Conservation (phyloP, 2,329 filamentous ascomycete genomes). For the Talaromyces atroroseus region DNA sequence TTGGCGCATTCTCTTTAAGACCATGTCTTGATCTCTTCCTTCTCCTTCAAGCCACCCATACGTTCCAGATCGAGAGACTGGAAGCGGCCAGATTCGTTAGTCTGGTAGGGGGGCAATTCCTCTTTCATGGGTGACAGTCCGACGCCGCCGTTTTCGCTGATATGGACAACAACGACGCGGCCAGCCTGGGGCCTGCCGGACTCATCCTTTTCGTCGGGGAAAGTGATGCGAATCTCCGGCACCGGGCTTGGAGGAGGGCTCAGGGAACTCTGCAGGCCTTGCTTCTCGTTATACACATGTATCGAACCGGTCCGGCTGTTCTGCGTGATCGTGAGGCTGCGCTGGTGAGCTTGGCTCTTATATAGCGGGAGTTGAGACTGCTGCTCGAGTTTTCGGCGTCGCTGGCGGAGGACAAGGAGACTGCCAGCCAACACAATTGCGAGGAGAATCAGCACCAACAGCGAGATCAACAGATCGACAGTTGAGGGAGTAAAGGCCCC, state of each 20-base stretch:
- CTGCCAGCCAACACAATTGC: slow-evolving; percentile 61
- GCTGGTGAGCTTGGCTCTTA: slow-evolving; percentile 44
- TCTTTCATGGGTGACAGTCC: slow-evolving; percentile 79
- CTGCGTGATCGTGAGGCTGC: slow-evolving; percentile 54
- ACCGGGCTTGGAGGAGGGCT: slow-evolving; percentile 77
- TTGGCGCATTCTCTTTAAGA: slow-evolving; percentile 22
- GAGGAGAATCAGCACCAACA: slow-evolving; percentile 72
- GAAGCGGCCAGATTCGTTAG: slow-evolving; percentile 72
- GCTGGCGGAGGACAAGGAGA: slow-evolving; percentile 68
- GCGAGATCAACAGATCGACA: slow-evolving; percentile 70
- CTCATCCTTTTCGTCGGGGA: slow-evolving; percentile 85
- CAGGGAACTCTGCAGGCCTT: slow-evolving; percentile 66
- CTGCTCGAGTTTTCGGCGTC: slow-evolving; percentile 47
- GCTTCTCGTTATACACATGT: slow-evolving; percentile 73
- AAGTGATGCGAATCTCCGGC: slow-evolving; percentile 96
- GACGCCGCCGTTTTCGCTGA: slow-evolving; percentile 77
- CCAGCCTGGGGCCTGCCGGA: slow-evolving; percentile 73
- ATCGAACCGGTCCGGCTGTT: slow-evolving; percentile 62
- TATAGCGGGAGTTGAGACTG: slow-evolving; percentile 60
- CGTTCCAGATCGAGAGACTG: slow-evolving; percentile 91
- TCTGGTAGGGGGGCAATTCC: slow-evolving; percentile 83
- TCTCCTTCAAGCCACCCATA: slow-evolving; percentile 92
- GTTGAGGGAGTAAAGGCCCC: slow-evolving; percentile 55
- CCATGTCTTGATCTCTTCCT: slow-evolving; percentile 49
- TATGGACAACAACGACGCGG: slow-evolving; percentile 82